These are phyloP conservation scores for Westerdykella ornata DNA, from an alignment of 2,329 filamentous ascomycete genomes.

Conservation along the genomic window DNA sequence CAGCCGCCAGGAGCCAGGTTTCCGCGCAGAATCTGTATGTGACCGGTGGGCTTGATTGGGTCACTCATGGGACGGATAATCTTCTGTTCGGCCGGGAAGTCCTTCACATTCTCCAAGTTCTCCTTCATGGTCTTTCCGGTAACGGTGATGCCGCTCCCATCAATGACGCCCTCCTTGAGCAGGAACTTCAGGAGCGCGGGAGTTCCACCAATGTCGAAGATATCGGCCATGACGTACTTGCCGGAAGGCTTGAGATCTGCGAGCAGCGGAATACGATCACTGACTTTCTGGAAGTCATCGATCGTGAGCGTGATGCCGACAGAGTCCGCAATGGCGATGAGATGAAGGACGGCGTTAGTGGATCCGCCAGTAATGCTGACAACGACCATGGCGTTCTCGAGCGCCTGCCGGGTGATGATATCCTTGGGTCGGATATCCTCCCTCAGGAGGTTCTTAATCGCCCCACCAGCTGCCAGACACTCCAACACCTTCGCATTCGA, in stretches of 20 bases:
- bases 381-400: conserved; percentile 49
- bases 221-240: conserved; percentile 54
- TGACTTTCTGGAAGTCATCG: conserved; percentile 48
- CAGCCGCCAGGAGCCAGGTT: conserved; percentile 62
- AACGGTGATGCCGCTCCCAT: conserved; percentile 45
- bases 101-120: conserved; percentile 50
- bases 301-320: conserved; percentile 47
- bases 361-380: conserved; percentile 47
- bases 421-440: conserved; percentile 46
- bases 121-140: conserved; percentile 47
- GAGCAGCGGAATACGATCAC: conserved; percentile 46
- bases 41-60: conserved; percentile 64
- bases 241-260: conserved; percentile 49
- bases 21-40: conserved; percentile 66
- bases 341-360: conserved; percentile 47
- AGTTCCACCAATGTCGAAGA: conserved; percentile 49
- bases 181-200: conserved; percentile 47
- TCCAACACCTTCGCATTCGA: conserved; percentile 48
- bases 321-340: conserved; percentile 47
- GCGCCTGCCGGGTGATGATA: conserved; percentile 44
- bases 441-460: conserved; percentile 47
- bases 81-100: conserved; percentile 62
- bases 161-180: conserved; percentile 44
- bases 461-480: conserved; percentile 45
- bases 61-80: conserved; percentile 63